A percentile compares a stretch with the other conserved stretches of the same genome.
Conservation (phyloP, 1,284 basidiomycete species). For the Tylopilus sp. region DNA sequence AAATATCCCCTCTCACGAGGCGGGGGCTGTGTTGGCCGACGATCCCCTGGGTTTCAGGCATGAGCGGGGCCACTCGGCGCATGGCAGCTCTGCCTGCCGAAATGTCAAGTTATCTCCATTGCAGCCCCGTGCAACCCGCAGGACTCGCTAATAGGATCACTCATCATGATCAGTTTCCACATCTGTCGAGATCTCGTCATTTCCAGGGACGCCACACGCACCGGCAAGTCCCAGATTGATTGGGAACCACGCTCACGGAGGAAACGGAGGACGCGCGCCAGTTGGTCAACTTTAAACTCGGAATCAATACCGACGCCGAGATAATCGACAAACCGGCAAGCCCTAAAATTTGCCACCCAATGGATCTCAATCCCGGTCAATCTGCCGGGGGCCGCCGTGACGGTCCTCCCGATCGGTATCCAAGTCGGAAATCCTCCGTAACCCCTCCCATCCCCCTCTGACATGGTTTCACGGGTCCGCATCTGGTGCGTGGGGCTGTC, state of each 20-base stretch:
- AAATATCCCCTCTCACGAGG: slow-evolving; percentile 18
- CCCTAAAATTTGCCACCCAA: slow-evolving; percentile 5
- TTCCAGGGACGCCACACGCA: slow-evolving; percentile 19
- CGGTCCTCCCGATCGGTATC: slow-evolving; percentile 22
- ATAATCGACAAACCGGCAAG: slow-evolving; percentile 17
- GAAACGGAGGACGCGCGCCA: slow-evolving; percentile 7
- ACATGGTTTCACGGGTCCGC: slow-evolving; percentile 20
- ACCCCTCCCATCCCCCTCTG: not conserved
- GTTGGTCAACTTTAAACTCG: slow-evolving; percentile 24
- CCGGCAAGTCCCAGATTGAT: slow-evolving; percentile 17
- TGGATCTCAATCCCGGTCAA: slow-evolving; percentile 15
- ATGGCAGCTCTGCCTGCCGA: slow-evolving; percentile 9
- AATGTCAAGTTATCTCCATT: slow-evolving; percentile 12
- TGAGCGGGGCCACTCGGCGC: slow-evolving; percentile 8
- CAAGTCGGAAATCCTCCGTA: slow-evolving; percentile 15
- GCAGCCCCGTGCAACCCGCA: slow-evolving; percentile 11
- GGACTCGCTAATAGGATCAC: slow-evolving; percentile 20
- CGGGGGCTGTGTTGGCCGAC: slow-evolving; percentile 10
- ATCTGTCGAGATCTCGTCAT: slow-evolving; percentile 23
- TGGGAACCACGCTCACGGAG: slow-evolving; percentile 17
- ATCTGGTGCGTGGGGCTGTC: slow-evolving; percentile 16
- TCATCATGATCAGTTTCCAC: slow-evolving; percentile 24
- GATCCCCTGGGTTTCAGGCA: slow-evolving; percentile 5
- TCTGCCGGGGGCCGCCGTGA: slow-evolving; percentile 28
- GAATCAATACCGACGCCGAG: slow-evolving; percentile 24